These are phyloP conservation scores for Flaveria linearis DNA, from an alignment of 129 eudicot genomes.

Conservation along the genomic window DNA sequence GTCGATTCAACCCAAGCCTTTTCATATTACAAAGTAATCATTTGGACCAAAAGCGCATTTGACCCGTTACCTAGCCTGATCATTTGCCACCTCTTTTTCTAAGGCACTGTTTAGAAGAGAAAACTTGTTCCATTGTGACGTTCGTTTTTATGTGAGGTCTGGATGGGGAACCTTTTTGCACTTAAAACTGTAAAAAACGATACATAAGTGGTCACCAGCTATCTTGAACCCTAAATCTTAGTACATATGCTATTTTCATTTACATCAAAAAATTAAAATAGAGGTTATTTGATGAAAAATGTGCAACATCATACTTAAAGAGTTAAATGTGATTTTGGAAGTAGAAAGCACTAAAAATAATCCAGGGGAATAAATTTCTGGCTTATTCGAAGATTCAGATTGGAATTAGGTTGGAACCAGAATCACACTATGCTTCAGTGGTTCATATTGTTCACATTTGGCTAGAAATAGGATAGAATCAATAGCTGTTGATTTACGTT, in stretches of 20 bases:
- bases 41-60: neutral
- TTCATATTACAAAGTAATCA: neutral
- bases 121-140: conserved; percentile 3
- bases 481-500: neutral
- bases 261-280: neutral
- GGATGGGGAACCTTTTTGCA: neutral
- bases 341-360: neutral
- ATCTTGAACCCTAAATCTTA: neutral
- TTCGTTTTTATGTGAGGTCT: conserved; percentile 18
- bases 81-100: neutral
- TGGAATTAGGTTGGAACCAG: neutral
- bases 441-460: conserved; percentile 1
- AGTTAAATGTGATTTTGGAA: neutral
- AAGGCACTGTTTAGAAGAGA: neutral
- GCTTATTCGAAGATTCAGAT: neutral
- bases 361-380: neutral
- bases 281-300: neutral
- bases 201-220: neutral
- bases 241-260: neutral
- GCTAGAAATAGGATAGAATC: neutral
- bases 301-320: neutral
- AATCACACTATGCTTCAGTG: conserved; percentile 4
- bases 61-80: neutral
- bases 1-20: neutral
- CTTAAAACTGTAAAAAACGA: neutral